Conservation (phyloP, 1,139 yeast genomes). For the Saccharomyces pastorianus region DNA sequence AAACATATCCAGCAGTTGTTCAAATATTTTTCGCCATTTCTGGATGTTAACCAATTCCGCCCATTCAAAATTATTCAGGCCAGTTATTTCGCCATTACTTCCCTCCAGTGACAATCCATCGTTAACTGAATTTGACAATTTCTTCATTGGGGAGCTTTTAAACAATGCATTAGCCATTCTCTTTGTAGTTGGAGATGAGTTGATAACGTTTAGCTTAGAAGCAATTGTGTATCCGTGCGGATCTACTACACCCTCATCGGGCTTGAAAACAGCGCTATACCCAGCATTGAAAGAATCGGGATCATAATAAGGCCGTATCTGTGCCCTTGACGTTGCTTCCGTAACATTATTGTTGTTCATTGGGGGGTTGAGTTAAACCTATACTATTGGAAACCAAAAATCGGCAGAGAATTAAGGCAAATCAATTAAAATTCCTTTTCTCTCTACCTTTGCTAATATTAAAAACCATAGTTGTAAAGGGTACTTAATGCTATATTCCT, state of each 20-base stretch:
- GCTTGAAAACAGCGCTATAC: conserved; percentile 51
- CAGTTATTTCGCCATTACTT: conserved; percentile 1
- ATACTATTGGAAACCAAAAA: neutral
- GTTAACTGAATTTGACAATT: neutral
- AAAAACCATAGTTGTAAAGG: neutral
- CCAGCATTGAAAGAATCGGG: conserved; percentile 63
- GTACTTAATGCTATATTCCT: neutral
- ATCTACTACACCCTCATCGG: conserved; percentile 50
- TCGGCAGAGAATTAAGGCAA: neutral
- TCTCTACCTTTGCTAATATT: neutral
- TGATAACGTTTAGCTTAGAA: conserved; percentile 30
- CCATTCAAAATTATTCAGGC: conserved; percentile 37
- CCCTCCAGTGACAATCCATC: neutral
- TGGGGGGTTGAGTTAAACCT: neutral
- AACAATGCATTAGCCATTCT: neutral
- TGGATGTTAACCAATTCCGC: conserved; percentile 55
- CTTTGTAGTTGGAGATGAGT: conserved; percentile 9
- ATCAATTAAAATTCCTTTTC: neutral
- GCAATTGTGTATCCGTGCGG: conserved; percentile 34
- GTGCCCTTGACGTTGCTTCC: neutral
- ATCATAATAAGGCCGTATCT: conserved; percentile 59
- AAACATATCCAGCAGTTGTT: conserved; percentile 51
- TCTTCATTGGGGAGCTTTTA: conserved; percentile 1
- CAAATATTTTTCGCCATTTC: conserved; percentile 47
- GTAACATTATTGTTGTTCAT: neutral